A percentile compares a stretch with the other conserved stretches of the same genome.
Conservation (phyloP, 2,329 filamentous ascomycete species). For the Colletotrichum melonis region DNA sequence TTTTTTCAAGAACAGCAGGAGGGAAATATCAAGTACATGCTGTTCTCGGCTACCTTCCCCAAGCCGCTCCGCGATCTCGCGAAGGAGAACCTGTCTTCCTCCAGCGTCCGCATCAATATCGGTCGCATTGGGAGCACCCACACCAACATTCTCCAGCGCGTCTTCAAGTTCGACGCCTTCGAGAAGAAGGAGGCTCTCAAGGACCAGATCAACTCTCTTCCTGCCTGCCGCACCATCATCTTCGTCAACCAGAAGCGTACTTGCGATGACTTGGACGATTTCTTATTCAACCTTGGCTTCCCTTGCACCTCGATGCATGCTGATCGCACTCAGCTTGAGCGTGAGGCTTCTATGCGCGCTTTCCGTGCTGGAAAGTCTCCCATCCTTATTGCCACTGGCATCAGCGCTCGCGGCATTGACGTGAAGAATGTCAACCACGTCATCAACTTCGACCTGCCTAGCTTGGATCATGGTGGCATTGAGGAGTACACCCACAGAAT, state of each 20-base stretch:
- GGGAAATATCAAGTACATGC: conserved; percentile 75
- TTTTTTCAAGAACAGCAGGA: conserved; percentile 78
- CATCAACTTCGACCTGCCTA: conserved; percentile 92
- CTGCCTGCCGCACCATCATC: conserved; percentile 83
- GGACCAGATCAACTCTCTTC: conserved; percentile 76
- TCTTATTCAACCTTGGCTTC: conserved; percentile 80
- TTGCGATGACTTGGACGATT: conserved; percentile 90
- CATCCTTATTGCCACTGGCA: conserved; percentile 86
- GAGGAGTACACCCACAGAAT: conserved; percentile 96
- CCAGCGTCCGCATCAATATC: conserved; percentile 84
- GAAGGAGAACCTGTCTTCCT: conserved; percentile 77
- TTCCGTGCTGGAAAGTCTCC: conserved; percentile 82
- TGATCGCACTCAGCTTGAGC: conserved; percentile 88
- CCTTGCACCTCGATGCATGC: conserved; percentile 91
- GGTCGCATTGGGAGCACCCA: conserved; percentile 89
- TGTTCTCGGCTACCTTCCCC: conserved; percentile 97
- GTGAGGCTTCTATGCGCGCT: conserved; percentile 88
- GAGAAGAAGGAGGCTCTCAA: conserved; percentile 78
- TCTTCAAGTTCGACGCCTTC: conserved; percentile 74
- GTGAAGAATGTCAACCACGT: conserved; percentile 89
- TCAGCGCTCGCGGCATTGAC: conserved; percentile 90
- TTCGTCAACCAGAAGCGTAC: conserved; percentile 87
- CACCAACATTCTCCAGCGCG: conserved; percentile 81
- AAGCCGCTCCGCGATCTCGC: conserved; percentile 82
- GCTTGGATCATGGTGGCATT: conserved; percentile 81